These are phyloP conservation scores for Neocucurbitaria cava DNA, from an alignment of 2,329 filamentous ascomycete genomes.

Conservation along the genomic window DNA sequence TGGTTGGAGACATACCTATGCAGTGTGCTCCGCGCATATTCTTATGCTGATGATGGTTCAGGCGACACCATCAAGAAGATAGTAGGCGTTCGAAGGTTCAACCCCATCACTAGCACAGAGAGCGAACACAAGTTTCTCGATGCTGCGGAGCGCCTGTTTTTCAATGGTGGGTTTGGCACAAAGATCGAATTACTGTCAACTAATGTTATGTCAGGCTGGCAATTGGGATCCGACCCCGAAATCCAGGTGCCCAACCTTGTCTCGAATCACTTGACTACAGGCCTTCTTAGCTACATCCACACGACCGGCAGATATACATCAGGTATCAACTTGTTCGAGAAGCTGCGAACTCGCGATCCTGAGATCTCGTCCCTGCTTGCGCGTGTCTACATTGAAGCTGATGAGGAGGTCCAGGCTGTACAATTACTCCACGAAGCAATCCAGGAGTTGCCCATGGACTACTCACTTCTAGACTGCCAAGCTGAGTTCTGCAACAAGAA, in stretches of 20 bases:
- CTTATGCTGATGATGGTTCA: slow-evolving; percentile 93
- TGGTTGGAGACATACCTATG: slow-evolving; percentile 99
- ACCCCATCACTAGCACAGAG: slow-evolving; percentile 97
- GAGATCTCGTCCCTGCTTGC: slow-evolving; percentile 94
- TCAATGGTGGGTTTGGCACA: slow-evolving; percentile 68
- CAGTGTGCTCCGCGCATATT: slow-evolving; percentile 91
- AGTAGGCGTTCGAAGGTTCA: slow-evolving; percentile 95
- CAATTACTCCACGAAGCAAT: slow-evolving; percentile 86
- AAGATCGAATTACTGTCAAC: background rate
- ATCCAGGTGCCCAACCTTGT: slow-evolving; percentile 98
- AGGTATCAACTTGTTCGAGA: slow-evolving; percentile 97
- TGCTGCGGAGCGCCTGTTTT: slow-evolving; percentile 93
- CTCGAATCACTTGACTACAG: slow-evolving; percentile 93
- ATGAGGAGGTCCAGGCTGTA: slow-evolving; percentile 96
- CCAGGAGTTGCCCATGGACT: slow-evolving; percentile 95
- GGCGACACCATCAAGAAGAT: slow-evolving; percentile 96
- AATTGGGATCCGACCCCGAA: slow-evolving; percentile 93
- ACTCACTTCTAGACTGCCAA: slow-evolving; percentile 93
- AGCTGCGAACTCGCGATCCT: slow-evolving; percentile 85
- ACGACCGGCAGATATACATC: slow-evolving; percentile 94
- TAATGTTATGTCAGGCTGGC: slow-evolving; percentile 68
- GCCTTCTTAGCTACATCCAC: slow-evolving; percentile 90
- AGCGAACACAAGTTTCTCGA: slow-evolving; percentile 95
- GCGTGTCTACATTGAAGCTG: slow-evolving; percentile 89
- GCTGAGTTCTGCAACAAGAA: slow-evolving; percentile 91